Base-by-base conservation (phyloP, 441 rosid species). In the Arabidopsis hybrid region DNA sequence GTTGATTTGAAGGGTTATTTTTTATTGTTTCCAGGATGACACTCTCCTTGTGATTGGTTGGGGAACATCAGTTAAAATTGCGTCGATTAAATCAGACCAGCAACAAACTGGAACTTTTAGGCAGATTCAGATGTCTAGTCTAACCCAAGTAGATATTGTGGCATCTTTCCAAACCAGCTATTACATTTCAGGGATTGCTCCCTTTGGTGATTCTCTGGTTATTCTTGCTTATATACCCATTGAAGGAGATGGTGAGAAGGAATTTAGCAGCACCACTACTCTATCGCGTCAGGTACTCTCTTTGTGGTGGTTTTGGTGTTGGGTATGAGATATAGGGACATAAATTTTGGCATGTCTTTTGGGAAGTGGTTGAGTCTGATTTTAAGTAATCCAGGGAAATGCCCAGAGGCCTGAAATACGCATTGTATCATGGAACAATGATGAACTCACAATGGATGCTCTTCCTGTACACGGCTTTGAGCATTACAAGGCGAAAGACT, bases 131-230 rank as follows among this genome's bases (percentile, higher is more conserved):
- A 45, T 79, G 80, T 85, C 95, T 77, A 85, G 90, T 77, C 61
- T 83, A 83, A 91, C 86, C 78, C 87, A 88, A 83, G 99, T 93
- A 84, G 97, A 96, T 82, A 89, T 93, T 67, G 98, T 96, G 82
- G 98, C 97, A 72, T 90, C 98, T 56, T 93, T 96, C 76, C 97
- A 93, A 71, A 93, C 99, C 74, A 91, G 96, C 93, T 96, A 92
- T 83, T 89, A 84, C 82, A 89, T 96, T 83, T 91, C 99, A 58
- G 99, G 99, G 85, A 89, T 96, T 88, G 97, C 99, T 84, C 99
- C 99, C 55, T 96, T 96, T 85, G 97, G 97, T 66, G 98, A 96
- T 86, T 82, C 95, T 74, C 86, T 96, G 85, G 99, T 96, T 84
- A 90, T 96, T 83, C 91, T 96, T 77, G 98, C 99, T 53, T 96